A percentile compares a stretch with the other conserved stretches of the same genome.
Conservation (phyloP, 73 alveolate species). For the Halteria grandinella region DNA sequence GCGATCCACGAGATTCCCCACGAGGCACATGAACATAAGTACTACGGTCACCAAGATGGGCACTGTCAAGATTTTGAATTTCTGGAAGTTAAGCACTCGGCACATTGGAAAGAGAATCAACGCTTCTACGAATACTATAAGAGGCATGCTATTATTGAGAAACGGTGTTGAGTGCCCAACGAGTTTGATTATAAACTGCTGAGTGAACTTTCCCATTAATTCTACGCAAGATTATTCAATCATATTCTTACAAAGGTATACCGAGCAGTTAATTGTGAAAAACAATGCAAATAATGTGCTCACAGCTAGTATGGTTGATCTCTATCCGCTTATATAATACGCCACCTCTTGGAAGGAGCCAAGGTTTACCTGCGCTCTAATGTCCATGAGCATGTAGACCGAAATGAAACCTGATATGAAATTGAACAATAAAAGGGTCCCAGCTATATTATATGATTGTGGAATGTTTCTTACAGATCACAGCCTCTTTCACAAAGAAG, state of each 20-base stretch:
- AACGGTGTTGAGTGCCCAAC: too few species aligned
- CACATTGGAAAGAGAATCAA: slow-evolving; percentile 9
- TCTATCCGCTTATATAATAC: not conserved
- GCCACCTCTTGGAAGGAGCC: slow-evolving; percentile 29
- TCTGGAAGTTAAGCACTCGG: slow-evolving; percentile 26
- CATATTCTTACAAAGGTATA: not conserved
- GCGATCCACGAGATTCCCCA: not conserved
- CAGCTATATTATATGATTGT: not conserved
- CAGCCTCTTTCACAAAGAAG: not conserved
- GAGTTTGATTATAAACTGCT: not conserved
- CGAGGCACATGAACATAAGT: not conserved
- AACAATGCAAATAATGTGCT: not conserved
- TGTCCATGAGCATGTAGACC: slow-evolving; percentile 27
- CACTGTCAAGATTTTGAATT: not conserved
- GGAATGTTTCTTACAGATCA: not conserved
- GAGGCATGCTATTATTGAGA: too few species aligned
- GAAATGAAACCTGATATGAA: slow-evolving; percentile 8
- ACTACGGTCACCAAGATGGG: slow-evolving; percentile 4
- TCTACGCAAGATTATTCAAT: not conserved
- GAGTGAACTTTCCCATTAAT: not conserved
- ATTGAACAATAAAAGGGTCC: not conserved
- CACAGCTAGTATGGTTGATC: not conserved
- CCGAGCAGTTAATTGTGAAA: slow-evolving; percentile 11
- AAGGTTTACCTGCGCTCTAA: not conserved
- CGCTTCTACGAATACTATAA: not conserved